Evolutionary conservation across 2,329 filamentous ascomycete genomes (phyloP).

Genomic region (Davidsoniella eucalypti): DNA sequence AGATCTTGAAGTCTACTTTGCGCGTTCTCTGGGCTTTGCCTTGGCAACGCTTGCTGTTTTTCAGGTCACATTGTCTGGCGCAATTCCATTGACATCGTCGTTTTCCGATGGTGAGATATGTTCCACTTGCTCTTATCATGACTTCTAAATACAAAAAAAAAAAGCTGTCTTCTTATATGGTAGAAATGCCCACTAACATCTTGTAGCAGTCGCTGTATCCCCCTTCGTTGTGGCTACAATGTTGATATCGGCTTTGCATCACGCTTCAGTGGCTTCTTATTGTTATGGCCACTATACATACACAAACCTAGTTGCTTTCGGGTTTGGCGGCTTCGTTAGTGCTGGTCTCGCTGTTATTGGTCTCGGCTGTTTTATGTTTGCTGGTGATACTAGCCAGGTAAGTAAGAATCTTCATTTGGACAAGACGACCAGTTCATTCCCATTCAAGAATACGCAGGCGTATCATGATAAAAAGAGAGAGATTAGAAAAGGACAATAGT

Average conservation of each 20-base stretch:
- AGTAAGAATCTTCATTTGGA: conserved; percentile 23
- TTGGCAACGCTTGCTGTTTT: conserved; percentile 48
- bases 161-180: too few relatives aligned
- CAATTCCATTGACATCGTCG: conserved; percentile 44
- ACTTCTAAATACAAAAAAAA: too few relatives aligned
- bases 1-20: conserved; percentile 58
- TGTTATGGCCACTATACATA: conserved; percentile 51
- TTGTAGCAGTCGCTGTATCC: conserved; percentile 23
- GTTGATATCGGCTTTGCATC: conserved; percentile 49
- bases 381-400: conserved; percentile 22
- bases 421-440: conserved; percentile 25
- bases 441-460: conserved; percentile 23
- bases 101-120: conserved; percentile 21
- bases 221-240: conserved; percentile 51
- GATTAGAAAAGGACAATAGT: conserved; percentile 15
- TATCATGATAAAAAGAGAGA: conserved; percentile 25
- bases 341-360: conserved; percentile 40
- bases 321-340: conserved; percentile 42
- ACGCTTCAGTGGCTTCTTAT: conserved; percentile 45
- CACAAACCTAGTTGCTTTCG: conserved; percentile 38
- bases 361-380: conserved; percentile 22
- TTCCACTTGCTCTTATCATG: background rate
- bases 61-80: conserved; percentile 52
- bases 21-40: conserved; percentile 50
- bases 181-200: background rate